A percentile compares a stretch with the other conserved stretches of the same genome.
Conservation (phyloP, 805 yeast species). For the Kodamaea sagamina region DNA sequence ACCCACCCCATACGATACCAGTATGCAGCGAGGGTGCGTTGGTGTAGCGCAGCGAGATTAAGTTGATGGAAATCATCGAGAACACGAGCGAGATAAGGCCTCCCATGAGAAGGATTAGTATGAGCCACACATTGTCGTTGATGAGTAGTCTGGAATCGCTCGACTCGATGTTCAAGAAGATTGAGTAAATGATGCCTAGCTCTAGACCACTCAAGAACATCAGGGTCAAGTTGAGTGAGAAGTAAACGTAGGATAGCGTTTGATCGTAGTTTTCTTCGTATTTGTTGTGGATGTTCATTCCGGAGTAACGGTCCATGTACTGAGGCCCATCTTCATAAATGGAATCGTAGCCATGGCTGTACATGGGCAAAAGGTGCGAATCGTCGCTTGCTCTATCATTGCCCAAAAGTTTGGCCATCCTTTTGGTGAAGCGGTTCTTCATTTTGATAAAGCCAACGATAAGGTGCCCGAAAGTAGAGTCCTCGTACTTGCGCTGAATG, state of each 20-base stretch:
- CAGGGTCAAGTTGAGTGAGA: conserved; percentile 36
- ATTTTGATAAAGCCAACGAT: conserved; percentile 6
- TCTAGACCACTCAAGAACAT: conserved; percentile 42
- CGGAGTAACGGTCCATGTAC: conserved; percentile 22
- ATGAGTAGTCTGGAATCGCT: conserved; percentile 26
- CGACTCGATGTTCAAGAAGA: conserved; percentile 25
- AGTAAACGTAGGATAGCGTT: conserved; percentile 37
- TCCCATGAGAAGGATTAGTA: conserved; percentile 34
- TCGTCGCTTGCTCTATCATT: background rate
- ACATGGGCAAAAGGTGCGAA: conserved; percentile 7
- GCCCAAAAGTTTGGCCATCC: background rate
- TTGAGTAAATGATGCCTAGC: conserved; percentile 40
- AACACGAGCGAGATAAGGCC: conserved; percentile 33
- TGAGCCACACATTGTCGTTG: conserved; percentile 34
- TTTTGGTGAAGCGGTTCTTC: conserved; percentile 2
- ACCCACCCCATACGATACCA: conserved; percentile 28
- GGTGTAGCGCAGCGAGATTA: conserved; percentile 33
- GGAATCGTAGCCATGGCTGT: conserved; percentile 27
- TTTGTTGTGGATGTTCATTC: conserved; percentile 25
- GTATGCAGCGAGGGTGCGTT: conserved; percentile 29
- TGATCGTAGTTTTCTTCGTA: conserved; percentile 39
- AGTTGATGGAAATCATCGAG: conserved; percentile 37
- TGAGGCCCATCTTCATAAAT: conserved; percentile 34
- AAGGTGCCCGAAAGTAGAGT: conserved; percentile 6
- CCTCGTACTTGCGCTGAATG: conserved; percentile 8